Percentiles rank a stretch among this genome's conserved stretches.
Conservation (phyloP, 2,329 filamentous ascomycete genomes). For the Fusarium sp. region DNA sequence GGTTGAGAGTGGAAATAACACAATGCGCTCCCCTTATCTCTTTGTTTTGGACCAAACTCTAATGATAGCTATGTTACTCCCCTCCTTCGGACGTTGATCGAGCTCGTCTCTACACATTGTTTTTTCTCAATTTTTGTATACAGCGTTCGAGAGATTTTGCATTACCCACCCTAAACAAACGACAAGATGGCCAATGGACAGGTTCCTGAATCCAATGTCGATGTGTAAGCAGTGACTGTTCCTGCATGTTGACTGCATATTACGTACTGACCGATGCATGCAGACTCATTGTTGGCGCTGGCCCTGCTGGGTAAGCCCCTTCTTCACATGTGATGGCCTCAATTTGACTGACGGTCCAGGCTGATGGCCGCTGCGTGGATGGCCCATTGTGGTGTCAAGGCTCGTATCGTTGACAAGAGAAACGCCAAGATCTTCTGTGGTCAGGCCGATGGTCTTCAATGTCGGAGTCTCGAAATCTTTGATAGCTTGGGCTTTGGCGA, state of each 20-base stretch:
- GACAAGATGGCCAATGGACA: conserved; percentile 10
- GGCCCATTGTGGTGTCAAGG: conserved; percentile 28
- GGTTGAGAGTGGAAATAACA: background rate
- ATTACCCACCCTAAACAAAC: background rate
- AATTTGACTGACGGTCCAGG: background rate
- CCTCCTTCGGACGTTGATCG: background rate
- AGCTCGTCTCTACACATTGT: background rate
- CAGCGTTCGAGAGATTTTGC: background rate
- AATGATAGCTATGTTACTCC: background rate
- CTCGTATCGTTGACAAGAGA: conserved; percentile 28
- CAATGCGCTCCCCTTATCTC: background rate
- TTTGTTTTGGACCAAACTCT: background rate
- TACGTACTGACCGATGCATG: background rate
- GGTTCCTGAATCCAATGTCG: conserved; percentile 11
- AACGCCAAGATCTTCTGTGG: conserved; percentile 19
- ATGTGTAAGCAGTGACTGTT: conserved; percentile 5
- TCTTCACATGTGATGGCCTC: background rate
- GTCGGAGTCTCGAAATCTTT: conserved; percentile 71
- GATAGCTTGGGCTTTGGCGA: conserved; percentile 78
- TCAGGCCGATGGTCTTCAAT: conserved; percentile 32
- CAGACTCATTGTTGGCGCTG: conserved; percentile 22
- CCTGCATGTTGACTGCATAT: background rate
- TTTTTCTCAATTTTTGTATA: background rate
- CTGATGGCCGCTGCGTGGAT: conserved; percentile 23
- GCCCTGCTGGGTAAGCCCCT: conserved; percentile 15